Evolutionary conservation across 2,329 filamentous ascomycete genomes (phyloP), one percentile per base, ranked within the genome.

Genomic region (Botryotinia globosa): DNA sequence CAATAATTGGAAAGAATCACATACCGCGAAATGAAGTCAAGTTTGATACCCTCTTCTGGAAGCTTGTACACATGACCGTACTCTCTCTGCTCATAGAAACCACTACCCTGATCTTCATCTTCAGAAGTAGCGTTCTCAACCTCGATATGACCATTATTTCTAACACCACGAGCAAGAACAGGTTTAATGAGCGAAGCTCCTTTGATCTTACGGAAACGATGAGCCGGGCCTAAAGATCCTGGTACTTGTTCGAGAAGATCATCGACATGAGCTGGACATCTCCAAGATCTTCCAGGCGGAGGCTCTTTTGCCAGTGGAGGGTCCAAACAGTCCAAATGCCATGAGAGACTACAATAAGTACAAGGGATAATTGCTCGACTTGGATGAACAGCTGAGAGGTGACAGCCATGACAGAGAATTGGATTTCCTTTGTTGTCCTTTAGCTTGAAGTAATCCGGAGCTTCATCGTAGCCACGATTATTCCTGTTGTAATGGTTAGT

Each of bases 311-410:
- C 90, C 79, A 94, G 84, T 48, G 95, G 94, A 42, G 94, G 93
- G 80, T 97, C 91, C 25, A 97, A 85, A 82, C 96, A 99, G 82
- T 98, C 95, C 69, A 97, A 85, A 83, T 99, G 96, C 92, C 94
- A 99, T 79, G 91, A 87, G 48, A 93, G 87, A 20, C 88, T 86
- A 82, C 95, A 99, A 78, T 87, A 89, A 81, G 94, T 94, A 84
- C 95, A 99, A 63, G 92, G 90, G 77, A 98, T 91, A 78, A 98
- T 94, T 76, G 91, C 88, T 39, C 92, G 89, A 75, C 79, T 74
- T 77, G 87, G 87, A 75, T 84, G 83, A 71, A 87, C 84, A 63
- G 91, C 88, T 42, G 91, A 87, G 78, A 87, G 86, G 76, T 92
- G 87, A 83, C 95, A 98, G 62, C 85, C 84, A 80, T 91, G 89